Evolutionary conservation across 768 basidiomycete species (phyloP), one percentile per base, ranked within the genome.

Genomic region (Hygrophorus pudorinus): DNA sequence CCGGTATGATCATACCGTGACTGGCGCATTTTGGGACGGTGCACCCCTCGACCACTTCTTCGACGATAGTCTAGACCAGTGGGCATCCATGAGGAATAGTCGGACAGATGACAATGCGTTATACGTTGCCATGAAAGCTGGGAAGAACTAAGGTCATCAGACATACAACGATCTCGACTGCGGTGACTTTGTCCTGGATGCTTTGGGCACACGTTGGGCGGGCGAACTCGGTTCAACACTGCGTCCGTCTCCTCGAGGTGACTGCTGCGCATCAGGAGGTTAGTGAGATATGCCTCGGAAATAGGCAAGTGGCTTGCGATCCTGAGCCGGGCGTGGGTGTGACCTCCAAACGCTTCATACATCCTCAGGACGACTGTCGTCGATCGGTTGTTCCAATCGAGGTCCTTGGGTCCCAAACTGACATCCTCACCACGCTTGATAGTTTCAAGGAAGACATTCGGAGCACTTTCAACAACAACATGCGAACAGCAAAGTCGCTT

Each of bases 161-260:
- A 92, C 90, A 0, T 93, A 96, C 63, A 90, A 90, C 54, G 91
- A 97, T 58, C 75, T 98, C 48, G 96, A 99, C 58, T 76, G 73
- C 41, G 96, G 96, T 50, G 90, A 93, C 65, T 99, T 97, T 55
- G 92, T 98, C 31, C 61, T 98, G 27, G 96, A 99, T 59, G 92
- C 91, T 9, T 68, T 94, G 54, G 93, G 94, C 42, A 76, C 81
- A 20, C 85, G 93, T 38, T 99, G 88, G 89, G 87, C 87, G 40
- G 94, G 96, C 47, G 94, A 97, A 55, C 76, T 91, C 37, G 94
- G 96, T 69, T 71, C 44, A 88, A 32, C 3, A 53, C 50, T 12
- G 54, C 51, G 9, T 58, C 58, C 2, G 53, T 50, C 17, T 47
- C 53, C 11, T 55, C 55, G 32, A 44, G 46, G 28, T 53, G 59